Percentiles rank a stretch among this genome's conserved stretches.
phyloP scores from a whole-genome alignment of 1,284 basidiomycete species.

The Austropuccinia psidii region DNA sequence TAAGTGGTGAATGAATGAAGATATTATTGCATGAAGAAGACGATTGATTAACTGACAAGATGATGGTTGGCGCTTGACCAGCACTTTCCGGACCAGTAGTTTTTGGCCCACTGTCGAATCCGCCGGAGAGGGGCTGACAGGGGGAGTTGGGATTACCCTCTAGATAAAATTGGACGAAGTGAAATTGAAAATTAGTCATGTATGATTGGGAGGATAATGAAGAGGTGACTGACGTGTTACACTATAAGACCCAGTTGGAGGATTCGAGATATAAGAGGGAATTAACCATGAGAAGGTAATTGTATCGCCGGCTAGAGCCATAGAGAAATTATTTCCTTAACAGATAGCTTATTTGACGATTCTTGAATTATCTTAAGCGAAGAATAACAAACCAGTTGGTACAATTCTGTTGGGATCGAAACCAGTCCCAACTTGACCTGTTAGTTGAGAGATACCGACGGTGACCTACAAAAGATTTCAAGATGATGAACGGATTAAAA shows the following conservation, averaged over 20 bases:
- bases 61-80: constrained; percentile 17
- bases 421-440: constrained; percentile 30
- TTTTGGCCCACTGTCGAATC: constrained; percentile 27
- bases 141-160: constrained; percentile 15
- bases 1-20: neutral
- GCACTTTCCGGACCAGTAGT: constrained; percentile 22
- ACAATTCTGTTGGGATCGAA: constrained; percentile 34
- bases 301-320: constrained; percentile 11
- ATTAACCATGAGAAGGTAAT: constrained; percentile 31
- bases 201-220: neutral
- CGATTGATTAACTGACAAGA: neutral
- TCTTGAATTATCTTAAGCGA: neutral
- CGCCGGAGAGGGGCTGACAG: constrained; percentile 14
- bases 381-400: constrained; percentile 9
- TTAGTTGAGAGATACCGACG: constrained; percentile 31
- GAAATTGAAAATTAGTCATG: neutral
- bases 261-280: constrained; percentile 33
- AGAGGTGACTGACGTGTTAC: constrained; percentile 6
- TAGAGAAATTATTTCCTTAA: neutral
- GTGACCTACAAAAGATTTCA: constrained; percentile 1
- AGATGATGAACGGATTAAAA: neutral
- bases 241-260: constrained; percentile 26
- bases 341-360: neutral
- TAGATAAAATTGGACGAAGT: neutral
- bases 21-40: neutral